Base-by-base conservation (phyloP, 805 yeast genomes). In the Barnettozyma siamensis region DNA sequence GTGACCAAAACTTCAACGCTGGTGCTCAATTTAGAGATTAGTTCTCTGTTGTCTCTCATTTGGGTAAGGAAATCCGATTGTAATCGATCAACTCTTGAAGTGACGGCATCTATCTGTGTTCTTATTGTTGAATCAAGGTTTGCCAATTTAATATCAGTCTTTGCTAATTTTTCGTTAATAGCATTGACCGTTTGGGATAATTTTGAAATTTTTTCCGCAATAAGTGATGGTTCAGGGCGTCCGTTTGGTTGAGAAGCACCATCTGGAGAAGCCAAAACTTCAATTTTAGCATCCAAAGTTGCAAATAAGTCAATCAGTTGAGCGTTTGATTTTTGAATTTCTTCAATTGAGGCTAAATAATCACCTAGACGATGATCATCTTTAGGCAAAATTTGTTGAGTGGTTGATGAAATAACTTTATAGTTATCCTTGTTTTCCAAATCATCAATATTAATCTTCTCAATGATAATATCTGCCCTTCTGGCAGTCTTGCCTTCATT, bases 401-500 rank as follows among this genome's bases (percentile, higher is more conserved):
- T 47, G 18, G 50, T 44, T 4, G 54, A 49, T 11, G 33, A 40
- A 18, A 35, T 30, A 6, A 49, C 45, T 17, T 56, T 56, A 38
- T 51, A 64, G 6, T 58, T 53, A 13, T 58, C 46, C 11, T 61
- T 56, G 29, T 58, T 62, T 19, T 58, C 50, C 1, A 64, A 49
- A 1, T 65, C 69, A 5, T 63, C 61, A 20, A 60, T 43, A 31
- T 65, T 60, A 7, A 66, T 59, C 33, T 63, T 60, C 50, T 73
- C 64, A 11, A 70, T 63, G 16, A 69, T 55, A 12, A 75, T 65
- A 41, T 67, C 70, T 24, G 78, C 73, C 46, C 70, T 73, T 2
- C 55, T 57, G 51, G 70, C 70, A 13, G 64, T 47, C 19, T 61
- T 64, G 1, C 75, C 79, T 49, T 78, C 80, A 46, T 78, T 81